Conservation (phyloP, 257 asterid genomes). For the Mentha longifolia region DNA sequence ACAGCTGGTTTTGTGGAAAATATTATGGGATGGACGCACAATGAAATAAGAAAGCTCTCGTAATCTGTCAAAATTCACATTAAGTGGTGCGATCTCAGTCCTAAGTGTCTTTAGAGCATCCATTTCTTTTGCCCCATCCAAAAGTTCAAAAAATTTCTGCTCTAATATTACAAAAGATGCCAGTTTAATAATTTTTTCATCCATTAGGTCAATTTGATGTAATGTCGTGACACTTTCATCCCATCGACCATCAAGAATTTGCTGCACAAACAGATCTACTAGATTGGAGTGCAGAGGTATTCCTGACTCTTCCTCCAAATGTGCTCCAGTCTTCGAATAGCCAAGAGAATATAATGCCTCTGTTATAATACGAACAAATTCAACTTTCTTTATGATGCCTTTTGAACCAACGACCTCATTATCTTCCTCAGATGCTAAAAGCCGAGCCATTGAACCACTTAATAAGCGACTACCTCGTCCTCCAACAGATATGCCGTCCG, state of each 20-base stretch:
- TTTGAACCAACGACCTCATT: constrained; percentile 73
- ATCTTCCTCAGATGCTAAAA: constrained; percentile 57
- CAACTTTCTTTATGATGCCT: constrained; percentile 71
- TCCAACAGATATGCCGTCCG: constrained; percentile 47
- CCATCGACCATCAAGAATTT: constrained; percentile 80
- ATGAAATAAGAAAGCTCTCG: constrained; percentile 65
- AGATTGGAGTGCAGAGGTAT: constrained; percentile 59
- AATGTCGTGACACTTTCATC: constrained; percentile 68
- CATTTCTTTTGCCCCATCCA: constrained; percentile 56
- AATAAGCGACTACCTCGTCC: constrained; percentile 56
- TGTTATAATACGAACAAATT: constrained; percentile 70
- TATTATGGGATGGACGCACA: constrained; percentile 45
- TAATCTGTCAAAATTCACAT: constrained; percentile 53
- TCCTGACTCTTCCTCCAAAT: constrained; percentile 78
- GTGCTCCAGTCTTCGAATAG: constrained; percentile 62
- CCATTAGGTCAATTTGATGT: constrained; percentile 52
- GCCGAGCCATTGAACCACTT: constrained; percentile 67
- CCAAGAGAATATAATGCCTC: constrained; percentile 86
- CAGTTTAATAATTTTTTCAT: constrained; percentile 52
- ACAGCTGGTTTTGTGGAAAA: constrained; percentile 36
- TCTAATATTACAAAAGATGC: constrained; percentile 78
- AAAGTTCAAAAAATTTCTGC: constrained; percentile 75
- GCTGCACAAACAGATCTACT: constrained; percentile 66
- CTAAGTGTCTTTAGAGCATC: constrained; percentile 82
- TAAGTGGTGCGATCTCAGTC: constrained; percentile 69